Base-by-base conservation (phyloP, 164 flowering plant genomes). In the Nelumbo lutea region DNA sequence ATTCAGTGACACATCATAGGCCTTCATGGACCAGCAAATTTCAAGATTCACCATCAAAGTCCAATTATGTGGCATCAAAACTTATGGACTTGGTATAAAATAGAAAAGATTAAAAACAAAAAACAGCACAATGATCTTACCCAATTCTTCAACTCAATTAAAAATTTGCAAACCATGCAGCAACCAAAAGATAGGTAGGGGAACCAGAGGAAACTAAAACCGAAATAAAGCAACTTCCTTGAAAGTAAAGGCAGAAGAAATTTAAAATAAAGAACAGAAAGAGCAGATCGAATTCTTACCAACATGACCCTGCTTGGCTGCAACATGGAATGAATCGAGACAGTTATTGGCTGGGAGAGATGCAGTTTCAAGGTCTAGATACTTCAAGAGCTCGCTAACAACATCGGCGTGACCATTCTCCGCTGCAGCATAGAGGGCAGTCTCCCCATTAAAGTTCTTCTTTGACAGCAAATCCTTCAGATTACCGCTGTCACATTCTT, bases 241-340 rank as follows among this genome's bases (percentile, higher is more conserved):
- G 27, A 27, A 27, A 27, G 27, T 27, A 27, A 41, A 40, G 10
- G n/a, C 6, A 13, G 40, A 4, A 65, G 2, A 14, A 56, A 42
- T 27, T 2, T 5, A 68, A 8, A 41, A 41, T 45, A 11, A 39
- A 39, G 47, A 38, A 14, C 2, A 56, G 10, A 15, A 56, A 39
- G 53, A 64, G 2, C 3, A 65, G 52, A 69, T 42, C 2, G 27
- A 65, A 27, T 42, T 41, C 78, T 85, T 81, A 95, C 99, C 97
- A 55, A 84, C 64, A 81, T 92, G 94, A 8, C 97, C 99, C 53
- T 90, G 90, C 80, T 85, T 95, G n/a, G 98, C 91, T 11, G 99
- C 97, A 47, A 92, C 76, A 83, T 95, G 99, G 70, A 95, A 89
- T 2, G 97, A 76, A 76, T 95, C 99, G 69, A 60, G 86, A 10